Percentiles rank a stretch among this genome's conserved stretches.
Evolutionary conservation across 352 stramenopile species (phyloP).

Genomic region (Pythium sp.): DNA sequence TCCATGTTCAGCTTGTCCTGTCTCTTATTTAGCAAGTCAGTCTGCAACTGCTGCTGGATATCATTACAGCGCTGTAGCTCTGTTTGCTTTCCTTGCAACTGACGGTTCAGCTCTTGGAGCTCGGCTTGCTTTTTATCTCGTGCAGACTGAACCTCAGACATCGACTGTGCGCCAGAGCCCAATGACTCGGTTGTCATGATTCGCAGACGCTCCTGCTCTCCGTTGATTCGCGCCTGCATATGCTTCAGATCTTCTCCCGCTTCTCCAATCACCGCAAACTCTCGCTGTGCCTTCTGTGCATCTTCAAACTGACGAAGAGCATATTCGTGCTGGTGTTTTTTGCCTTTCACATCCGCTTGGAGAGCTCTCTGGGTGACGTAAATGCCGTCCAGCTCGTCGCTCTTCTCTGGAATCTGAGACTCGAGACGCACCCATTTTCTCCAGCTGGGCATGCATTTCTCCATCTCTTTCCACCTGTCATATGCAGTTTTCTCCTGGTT

Average conservation of each 20-base stretch:
- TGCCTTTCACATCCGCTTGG: slow-evolving; percentile 54
- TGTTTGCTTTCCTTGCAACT: slow-evolving; percentile 55
- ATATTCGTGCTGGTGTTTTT: slow-evolving; percentile 20
- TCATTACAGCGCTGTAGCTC: slow-evolving; percentile 47
- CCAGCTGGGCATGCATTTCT: slow-evolving; percentile 65
- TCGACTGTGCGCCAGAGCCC: slow-evolving; percentile 30
- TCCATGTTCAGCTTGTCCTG: slow-evolving; percentile 55
- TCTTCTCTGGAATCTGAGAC: slow-evolving; percentile 41
- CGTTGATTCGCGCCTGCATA: slow-evolving; percentile 25
- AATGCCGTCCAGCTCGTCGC: slow-evolving; percentile 43
- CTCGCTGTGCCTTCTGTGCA: slow-evolving; percentile 26
- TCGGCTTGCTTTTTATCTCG: slow-evolving; percentile 52
- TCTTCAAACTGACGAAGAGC: slow-evolving; percentile 35
- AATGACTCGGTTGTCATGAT: slow-evolving; percentile 26
- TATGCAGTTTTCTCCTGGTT: slow-evolving; percentile 37
- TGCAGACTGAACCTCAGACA: slow-evolving; percentile 38
- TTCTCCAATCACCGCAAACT: slow-evolving; percentile 33
- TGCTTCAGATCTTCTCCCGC: slow-evolving; percentile 32
- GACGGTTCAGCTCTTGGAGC: slow-evolving; percentile 42
- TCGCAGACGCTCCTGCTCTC: slow-evolving; percentile 39
- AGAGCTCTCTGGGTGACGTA: slow-evolving; percentile 40
- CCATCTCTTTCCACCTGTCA: slow-evolving; percentile 56
- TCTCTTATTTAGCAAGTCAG: slow-evolving; percentile 56
- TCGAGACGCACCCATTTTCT: slow-evolving; percentile 59
- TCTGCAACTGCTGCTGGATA: slow-evolving; percentile 52